Evolutionary conservation across 805 yeast genomes (phyloP), one percentile per base, ranked within the genome.

Genomic region (Ogataea pini): DNA sequence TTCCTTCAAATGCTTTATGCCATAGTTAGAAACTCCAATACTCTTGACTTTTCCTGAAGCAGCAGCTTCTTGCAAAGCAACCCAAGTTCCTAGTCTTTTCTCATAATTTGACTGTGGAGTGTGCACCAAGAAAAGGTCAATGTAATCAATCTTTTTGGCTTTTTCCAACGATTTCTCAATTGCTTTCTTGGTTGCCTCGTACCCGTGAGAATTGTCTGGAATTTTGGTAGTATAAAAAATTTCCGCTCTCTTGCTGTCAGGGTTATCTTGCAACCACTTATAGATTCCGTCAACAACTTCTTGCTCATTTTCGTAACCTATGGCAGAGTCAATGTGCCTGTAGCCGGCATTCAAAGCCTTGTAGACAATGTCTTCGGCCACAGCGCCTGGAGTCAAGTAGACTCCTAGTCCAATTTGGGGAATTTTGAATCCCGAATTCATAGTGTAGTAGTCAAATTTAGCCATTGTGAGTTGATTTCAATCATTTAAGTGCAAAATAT

Each of bases 241-340:
- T 47, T 75, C 73, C 19, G 59, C 61, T 42, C 79, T 60, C 53
- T 61, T 65, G 43, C 54, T 43, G 4, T 4, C 53, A 8, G 64
- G 63, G 42, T 57, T 59, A 19, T 56, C 61, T 3, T 37, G 42
- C 1, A 67, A 12, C 69, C 69, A 86, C 42, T 68, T 60, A 13
- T 70, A 63, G 38, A 86, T 78, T 3, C 86, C 94, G 39, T 75
- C 71, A 17, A 81, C 82, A 5, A 80, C 80, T 52, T 82, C 85
- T 13, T 55, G 54, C 61, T 86, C 89, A 66, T 87, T 87, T 10
- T 70, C 67, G 67, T 88, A 88, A 14, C 64, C 65, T 9, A 73
- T 79, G 4, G 96, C 96, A 18, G 83, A 72, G 61, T 88, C 95
- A 49, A 87, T 68, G 59, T 83, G 92, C 55, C 92, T 76, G 62